These are phyloP conservation scores for Colletotrichum spaethianum DNA, from an alignment of 2,329 filamentous ascomycete species.

Conservation along the genomic window DNA sequence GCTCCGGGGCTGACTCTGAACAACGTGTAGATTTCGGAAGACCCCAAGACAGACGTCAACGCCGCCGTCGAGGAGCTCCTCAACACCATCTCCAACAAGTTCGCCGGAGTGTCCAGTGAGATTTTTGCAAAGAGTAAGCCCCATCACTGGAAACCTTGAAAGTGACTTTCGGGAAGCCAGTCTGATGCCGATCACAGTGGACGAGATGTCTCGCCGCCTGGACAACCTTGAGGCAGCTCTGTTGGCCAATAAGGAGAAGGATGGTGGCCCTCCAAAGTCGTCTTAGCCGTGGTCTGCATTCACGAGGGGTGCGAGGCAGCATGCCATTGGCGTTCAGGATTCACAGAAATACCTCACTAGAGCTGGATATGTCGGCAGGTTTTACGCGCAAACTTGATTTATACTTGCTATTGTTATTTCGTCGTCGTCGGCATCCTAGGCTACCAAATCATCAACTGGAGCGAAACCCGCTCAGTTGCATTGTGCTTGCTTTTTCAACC, in stretches of 20 bases:
- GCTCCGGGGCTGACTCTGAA: not conserved
- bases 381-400: constrained; percentile 20
- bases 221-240: constrained; percentile 86
- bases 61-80: constrained; percentile 89
- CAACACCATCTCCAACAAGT: constrained; percentile 87
- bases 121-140: constrained; percentile 87
- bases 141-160: not conserved
- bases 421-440: constrained; percentile 21
- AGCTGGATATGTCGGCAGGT: constrained; percentile 8
- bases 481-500: constrained; percentile 23
- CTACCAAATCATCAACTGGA: constrained; percentile 36
- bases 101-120: constrained; percentile 86
- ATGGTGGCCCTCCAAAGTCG: constrained; percentile 54
- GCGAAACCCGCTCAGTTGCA: constrained; percentile 25
- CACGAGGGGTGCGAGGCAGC: not conserved
- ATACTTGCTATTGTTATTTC: constrained; percentile 28
- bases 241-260: constrained; percentile 67
- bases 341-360: constrained; percentile 14
- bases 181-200: constrained; percentile 72
- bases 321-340: constrained; percentile 23
- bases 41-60: constrained; percentile 73
- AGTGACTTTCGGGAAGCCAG: no score
- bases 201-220: constrained; percentile 90
- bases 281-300: constrained; percentile 41
- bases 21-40: constrained; percentile 55